Percentiles rank a stretch among this genome's conserved stretches.
Conservation (phyloP, 2,329 filamentous ascomycete genomes). For the Polytolypa hystricis region DNA sequence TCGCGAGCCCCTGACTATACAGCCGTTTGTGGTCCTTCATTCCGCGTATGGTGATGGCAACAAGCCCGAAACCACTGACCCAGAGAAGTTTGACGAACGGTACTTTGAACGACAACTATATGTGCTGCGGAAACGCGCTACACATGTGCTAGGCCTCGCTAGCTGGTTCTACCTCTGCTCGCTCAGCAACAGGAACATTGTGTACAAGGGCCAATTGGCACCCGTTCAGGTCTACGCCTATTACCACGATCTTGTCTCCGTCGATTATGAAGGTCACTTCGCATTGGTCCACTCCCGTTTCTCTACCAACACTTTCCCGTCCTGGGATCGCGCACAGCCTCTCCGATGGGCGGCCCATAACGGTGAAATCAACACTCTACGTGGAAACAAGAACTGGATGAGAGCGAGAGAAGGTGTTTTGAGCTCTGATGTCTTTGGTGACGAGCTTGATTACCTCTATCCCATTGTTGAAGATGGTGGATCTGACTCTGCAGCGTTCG, state of each 20-base stretch:
- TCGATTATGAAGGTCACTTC: conserved; percentile 95
- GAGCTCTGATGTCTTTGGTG: conserved; percentile 83
- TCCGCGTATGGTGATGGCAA: conserved; percentile 74
- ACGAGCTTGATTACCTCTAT: conserved; percentile 81
- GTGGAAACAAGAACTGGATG: conserved; percentile 99
- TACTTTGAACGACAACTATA: conserved; percentile 90
- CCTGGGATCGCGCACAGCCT: conserved; percentile 94
- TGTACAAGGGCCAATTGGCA: conserved; percentile 94
- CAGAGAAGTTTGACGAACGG: conserved; percentile 69
- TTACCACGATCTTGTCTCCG: conserved; percentile 92
- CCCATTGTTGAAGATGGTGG: conserved; percentile 94
- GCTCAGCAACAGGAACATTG: conserved; percentile 94
- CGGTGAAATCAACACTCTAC: conserved; percentile 94
- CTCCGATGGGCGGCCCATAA: conserved; percentile 96
- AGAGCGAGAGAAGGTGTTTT: conserved; percentile 89
- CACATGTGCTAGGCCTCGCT: conserved; percentile 85
- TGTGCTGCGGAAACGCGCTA: conserved; percentile 85
- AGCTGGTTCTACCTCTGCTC: conserved; percentile 99
- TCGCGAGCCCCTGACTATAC: conserved; percentile 86
- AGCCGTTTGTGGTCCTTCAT: conserved; percentile 85
- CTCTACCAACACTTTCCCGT: conserved; percentile 96
- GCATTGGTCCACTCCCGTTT: conserved; percentile 94
- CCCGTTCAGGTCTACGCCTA: conserved; percentile 96
- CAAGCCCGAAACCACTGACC: conserved; percentile 66
- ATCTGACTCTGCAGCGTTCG: conserved; percentile 92